Conservation (phyloP, 176 grass and related monocot species). For the Avena atlantica region DNA sequence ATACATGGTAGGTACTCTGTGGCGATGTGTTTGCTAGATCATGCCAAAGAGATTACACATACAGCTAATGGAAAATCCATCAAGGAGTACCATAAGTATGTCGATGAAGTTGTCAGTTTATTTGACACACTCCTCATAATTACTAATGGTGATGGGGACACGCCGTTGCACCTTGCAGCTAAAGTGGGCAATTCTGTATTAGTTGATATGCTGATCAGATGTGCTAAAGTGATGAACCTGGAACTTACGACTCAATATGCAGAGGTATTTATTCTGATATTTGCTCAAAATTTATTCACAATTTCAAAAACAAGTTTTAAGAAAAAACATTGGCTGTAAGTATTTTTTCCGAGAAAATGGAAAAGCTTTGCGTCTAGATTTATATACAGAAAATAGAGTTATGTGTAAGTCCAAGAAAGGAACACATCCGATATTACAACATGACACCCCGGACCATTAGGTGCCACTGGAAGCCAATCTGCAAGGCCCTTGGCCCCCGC, state of each 20-base stretch:
- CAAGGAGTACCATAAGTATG: neutral
- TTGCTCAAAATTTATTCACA: neutral
- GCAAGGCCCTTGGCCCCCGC: no score
- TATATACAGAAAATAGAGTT: no score
- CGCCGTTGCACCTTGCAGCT: neutral
- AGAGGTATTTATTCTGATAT: neutral
- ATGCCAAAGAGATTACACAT: neutral
- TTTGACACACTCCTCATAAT: neutral
- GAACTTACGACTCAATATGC: neutral
- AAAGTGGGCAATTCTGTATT: neutral
- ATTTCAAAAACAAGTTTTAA: neutral
- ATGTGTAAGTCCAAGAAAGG: no score
- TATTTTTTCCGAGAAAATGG: no score
- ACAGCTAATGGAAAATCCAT: neutral
- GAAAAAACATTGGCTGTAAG: no score
- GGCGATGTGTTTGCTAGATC: neutral
- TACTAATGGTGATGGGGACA: neutral
- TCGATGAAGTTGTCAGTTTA: neutral
- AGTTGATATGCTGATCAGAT: neutral
- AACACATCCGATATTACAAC: no score
- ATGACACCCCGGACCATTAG: no score
- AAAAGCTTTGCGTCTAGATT: no score
- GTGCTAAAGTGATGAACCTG: neutral
- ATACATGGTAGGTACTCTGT: neutral
- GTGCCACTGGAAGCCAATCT: no score